phyloP scores from a whole-genome alignment of 1,139 yeast species.

The Pichia sp. region DNA sequence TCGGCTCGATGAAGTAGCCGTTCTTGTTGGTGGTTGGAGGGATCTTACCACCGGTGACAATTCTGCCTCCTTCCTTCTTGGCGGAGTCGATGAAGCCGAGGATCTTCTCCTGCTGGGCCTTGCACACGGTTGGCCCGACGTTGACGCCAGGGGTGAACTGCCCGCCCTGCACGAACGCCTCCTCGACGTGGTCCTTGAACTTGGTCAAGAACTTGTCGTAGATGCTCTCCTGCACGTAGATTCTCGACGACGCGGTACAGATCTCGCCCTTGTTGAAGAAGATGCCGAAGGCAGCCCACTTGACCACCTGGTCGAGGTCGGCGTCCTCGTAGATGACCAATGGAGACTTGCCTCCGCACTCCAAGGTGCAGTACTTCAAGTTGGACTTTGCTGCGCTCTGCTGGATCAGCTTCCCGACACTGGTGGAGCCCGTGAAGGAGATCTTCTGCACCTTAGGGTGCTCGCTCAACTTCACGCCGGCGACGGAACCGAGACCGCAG shows the following conservation, averaged over 20 bases:
- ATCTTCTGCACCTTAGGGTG: constrained; percentile 50
- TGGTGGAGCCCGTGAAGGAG: constrained; percentile 57
- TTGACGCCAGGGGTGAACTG: constrained; percentile 53
- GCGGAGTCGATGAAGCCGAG: constrained; percentile 49
- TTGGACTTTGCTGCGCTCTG: constrained; percentile 49
- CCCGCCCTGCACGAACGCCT: constrained; percentile 53
- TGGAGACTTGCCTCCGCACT: constrained; percentile 63
- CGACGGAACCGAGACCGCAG: constrained; percentile 50
- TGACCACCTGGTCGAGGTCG: constrained; percentile 54
- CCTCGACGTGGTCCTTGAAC: constrained; percentile 45
- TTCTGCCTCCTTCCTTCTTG: constrained; percentile 52
- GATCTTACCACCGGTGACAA: constrained; percentile 48
- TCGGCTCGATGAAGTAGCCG: constrained; percentile 51
- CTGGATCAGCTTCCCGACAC: constrained; percentile 52
- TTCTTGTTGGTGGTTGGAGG: constrained; percentile 21
- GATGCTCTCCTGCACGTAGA: constrained; percentile 42
- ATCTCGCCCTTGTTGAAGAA: constrained; percentile 57
- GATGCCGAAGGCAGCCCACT: constrained; percentile 58
- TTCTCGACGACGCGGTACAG: constrained; percentile 54
- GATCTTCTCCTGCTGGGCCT: constrained; percentile 52
- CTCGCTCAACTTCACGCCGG: constrained; percentile 48
- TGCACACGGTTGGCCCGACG: constrained; percentile 78
- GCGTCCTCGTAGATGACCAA: constrained; percentile 52
- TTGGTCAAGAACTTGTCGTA: constrained; percentile 43
- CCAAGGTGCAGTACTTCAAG: constrained; percentile 55